Conservation (phyloP, 345 rosid genomes). For the Heritiera littoralis region DNA sequence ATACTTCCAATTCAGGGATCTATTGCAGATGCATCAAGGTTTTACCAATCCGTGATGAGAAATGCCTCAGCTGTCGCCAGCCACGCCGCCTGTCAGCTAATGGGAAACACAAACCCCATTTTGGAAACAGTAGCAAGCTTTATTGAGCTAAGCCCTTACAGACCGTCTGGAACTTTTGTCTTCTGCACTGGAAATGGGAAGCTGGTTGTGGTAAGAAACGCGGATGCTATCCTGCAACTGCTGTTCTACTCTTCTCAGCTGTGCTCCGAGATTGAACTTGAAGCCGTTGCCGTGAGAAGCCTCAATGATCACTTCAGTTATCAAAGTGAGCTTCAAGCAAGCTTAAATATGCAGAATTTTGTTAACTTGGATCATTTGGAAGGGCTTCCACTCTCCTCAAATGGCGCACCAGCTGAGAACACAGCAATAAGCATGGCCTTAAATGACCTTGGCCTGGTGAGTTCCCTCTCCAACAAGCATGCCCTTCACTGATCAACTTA, state of each 20-base stretch:
- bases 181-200: constrained; percentile 51
- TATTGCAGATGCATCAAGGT: constrained; percentile 9
- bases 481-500: neutral
- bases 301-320: constrained; percentile 50
- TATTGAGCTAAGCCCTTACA: constrained; percentile 70
- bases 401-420: constrained; percentile 22
- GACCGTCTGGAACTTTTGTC: constrained; percentile 73
- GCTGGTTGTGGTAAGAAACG: constrained; percentile 53
- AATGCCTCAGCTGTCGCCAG: constrained; percentile 55
- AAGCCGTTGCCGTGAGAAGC: constrained; percentile 39
- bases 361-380: constrained; percentile 36
- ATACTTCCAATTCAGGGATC: constrained; percentile 1
- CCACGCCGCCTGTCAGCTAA: constrained; percentile 59
- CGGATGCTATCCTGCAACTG: constrained; percentile 74
- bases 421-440: constrained; percentile 26
- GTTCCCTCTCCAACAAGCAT: constrained; percentile 1
- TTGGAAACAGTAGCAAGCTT: constrained; percentile 58
- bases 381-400: constrained; percentile 37
- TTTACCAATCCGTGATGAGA: constrained; percentile 53
- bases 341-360: constrained; percentile 33
- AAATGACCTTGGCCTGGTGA: constrained; percentile 74
- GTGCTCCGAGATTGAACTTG: constrained; percentile 34
- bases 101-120: constrained; percentile 66
- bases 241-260: constrained; percentile 67
- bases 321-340: constrained; percentile 29